These are phyloP conservation scores for Neobulgaria alba DNA, from an alignment of 2,329 filamentous ascomycete species.

Conservation along the genomic window DNA sequence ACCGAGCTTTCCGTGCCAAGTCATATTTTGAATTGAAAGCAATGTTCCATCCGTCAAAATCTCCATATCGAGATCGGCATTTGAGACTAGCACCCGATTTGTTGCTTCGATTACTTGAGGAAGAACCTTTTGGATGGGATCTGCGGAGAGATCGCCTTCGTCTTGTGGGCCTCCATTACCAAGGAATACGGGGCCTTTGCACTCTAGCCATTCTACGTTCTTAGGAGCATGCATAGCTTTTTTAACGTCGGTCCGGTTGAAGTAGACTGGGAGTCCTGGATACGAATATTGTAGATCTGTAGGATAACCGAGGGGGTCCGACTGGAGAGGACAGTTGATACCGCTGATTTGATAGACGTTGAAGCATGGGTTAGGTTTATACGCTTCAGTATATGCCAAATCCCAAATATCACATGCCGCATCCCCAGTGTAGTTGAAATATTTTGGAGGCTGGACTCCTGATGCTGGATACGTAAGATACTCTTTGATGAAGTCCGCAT, in stretches of 20 bases:
- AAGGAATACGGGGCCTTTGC: conserved; percentile 35
- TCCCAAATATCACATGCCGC: conserved; percentile 33
- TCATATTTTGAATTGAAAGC: conserved; percentile 44
- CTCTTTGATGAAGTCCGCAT: conserved; percentile 36
- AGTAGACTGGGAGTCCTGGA: not conserved
- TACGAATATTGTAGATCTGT: conserved; percentile 6
- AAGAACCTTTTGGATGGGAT: conserved; percentile 34
- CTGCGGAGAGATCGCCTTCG: conserved; percentile 29
- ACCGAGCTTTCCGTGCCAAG: conserved; percentile 41
- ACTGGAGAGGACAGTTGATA: conserved; percentile 35
- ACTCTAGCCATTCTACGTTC: conserved; percentile 35
- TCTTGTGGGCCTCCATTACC: conserved; percentile 20
- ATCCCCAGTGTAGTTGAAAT: conserved; percentile 21
- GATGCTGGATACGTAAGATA: conserved; percentile 36
- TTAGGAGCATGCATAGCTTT: conserved; percentile 38
- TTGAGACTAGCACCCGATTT: conserved; percentile 42
- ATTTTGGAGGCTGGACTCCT: conserved; percentile 27
- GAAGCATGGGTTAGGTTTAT: conserved; percentile 37
- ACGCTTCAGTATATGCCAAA: conserved; percentile 23
- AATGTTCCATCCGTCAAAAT: conserved; percentile 43
- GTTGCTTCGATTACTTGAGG: conserved; percentile 41
- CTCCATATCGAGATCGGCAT: conserved; percentile 39
- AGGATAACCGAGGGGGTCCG: conserved; percentile 31
- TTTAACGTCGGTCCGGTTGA: conserved; percentile 42
- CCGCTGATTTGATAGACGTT: conserved; percentile 40